Evolutionary conservation across 2,329 filamentous ascomycete species (phyloP), one percentile per base, ranked within the genome.

Genomic region (Pleoardoris graminearum): DNA sequence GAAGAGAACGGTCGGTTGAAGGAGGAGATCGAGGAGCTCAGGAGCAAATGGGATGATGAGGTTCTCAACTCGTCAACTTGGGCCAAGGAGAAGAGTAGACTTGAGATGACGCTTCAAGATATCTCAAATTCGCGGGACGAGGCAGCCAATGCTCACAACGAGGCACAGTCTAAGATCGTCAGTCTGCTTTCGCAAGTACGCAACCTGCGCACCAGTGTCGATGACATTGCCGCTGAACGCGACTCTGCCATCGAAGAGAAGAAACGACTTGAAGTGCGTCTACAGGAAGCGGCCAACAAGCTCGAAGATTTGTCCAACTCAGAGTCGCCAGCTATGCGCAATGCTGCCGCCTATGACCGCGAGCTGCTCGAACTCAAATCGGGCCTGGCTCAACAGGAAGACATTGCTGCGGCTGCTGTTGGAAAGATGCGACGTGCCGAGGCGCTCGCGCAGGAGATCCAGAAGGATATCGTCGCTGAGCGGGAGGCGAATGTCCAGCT

Each of bases 371-470:
- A 96, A 55, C 83, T 99, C 59, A 96, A 94, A 77, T 88, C 91
- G 8, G 87, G 82, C 59, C 82, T 97, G 29, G 93, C 93, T 3
- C 91, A 96, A 67, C 91, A 97, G 67, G 90, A 97, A 75, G 93
- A 99, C 69, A 87, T 97, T 53, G 90, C 91, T 10, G 85, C 88
- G 0, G 93, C 94, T 3, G 93, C 93, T 0, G 88, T 97, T 35
- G 93, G 94, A 66, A 97, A 97, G 80, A 99, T 99, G 94, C 85
- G 93, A 50, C 87, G 93, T 21, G 90, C 94, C 2, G 93, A 99
- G 69, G 89, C 91, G 4, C 78, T 97, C 27, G 87, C 87, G 1
- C 85, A 87, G 7, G 94, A 99, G 74, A 87, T 96, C 58, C 93
- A 97, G 69, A 96, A 94, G 72, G 94, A 99, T 66, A 90, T 97